phyloP scores from a whole-genome alignment of 1,139 yeast species.

The Pichia norvegensis region DNA sequence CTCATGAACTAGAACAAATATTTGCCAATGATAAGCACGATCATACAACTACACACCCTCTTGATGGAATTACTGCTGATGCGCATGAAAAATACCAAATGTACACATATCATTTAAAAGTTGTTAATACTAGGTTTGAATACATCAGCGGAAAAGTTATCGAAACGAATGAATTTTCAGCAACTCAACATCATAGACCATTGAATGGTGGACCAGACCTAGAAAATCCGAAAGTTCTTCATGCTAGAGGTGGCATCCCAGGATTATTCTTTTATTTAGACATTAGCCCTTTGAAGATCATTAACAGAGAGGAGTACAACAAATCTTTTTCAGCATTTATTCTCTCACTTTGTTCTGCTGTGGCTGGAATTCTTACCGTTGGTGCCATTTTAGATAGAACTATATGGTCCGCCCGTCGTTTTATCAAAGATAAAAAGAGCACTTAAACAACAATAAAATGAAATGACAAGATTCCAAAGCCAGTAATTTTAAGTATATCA shows the following conservation, averaged over 20 bases:
- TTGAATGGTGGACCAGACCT: conserved; percentile 79
- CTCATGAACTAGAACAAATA: conserved; percentile 27
- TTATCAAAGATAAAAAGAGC: conserved; percentile 64
- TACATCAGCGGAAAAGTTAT: conserved; percentile 42
- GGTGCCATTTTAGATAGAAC: conserved; percentile 85
- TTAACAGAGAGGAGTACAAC: conserved; percentile 70
- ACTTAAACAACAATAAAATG: no score
- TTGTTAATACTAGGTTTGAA: conserved; percentile 84
- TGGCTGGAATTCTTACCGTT: conserved; percentile 90
- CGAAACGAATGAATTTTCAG: conserved; percentile 91
- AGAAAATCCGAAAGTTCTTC: conserved; percentile 84
- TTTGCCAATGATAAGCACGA: conserved; percentile 21
- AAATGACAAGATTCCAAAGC: no score
- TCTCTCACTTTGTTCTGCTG: conserved; percentile 76
- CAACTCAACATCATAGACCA: conserved; percentile 85
- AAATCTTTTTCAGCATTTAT: conserved; percentile 82
- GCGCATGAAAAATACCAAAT: conserved; percentile 53
- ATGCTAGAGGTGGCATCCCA: conserved; percentile 82
- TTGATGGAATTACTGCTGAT: conserved; percentile 46
- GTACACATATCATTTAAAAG: conserved; percentile 74
- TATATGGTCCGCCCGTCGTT: conserved; percentile 83
- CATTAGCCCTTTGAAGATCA: conserved; percentile 86
- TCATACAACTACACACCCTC: conserved; percentile 55
- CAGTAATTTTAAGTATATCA: no score
- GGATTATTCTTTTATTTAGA: conserved; percentile 86